Base-by-base conservation (phyloP, 1,139 yeast species). In the Yamadazyma triangularis region DNA sequence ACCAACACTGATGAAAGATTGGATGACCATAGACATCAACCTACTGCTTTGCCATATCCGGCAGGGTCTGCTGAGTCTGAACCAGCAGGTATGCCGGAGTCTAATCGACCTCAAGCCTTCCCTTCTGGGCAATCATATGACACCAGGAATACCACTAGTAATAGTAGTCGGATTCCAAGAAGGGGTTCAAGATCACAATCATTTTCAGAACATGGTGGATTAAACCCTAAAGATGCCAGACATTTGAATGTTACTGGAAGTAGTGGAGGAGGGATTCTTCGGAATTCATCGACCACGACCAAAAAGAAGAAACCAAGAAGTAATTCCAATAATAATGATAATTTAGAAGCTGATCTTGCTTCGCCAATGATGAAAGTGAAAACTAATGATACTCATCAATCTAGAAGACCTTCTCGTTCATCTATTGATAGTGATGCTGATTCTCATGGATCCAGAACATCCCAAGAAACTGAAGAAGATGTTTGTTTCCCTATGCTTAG, bases 401-500 rank as follows among this genome's bases (percentile, higher is more conserved):
- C 52, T 33, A 47, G 70, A 38, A 47, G 72, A 40, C 53, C 66
- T 20, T 48, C 65, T 4, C 48, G 60, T 27, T 52, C 67, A 2
- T 60, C 68, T 4, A 57, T 67, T 20, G 86, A 79, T 46, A 72
- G 78, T 40, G 89, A 81, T 41, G 73, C 71, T 9, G 83, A 75
- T 45, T 81, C 89, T 2, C 84, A 77, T 45, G 85, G 79, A 2
- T 78, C 85, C 8, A 67, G 87, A 41, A 73, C 79, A 14, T 78
- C 87, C 2, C 87, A 82, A 47, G 94, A 84, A 51, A 87, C 96
- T 0, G 97, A 89, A 51, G 96, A 89, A 53, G 97, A 91, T 70
- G 98, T 91, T 27, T 91, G 97, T 66, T 88, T 89, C 61, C 97
- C 98, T 2, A 83, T 87, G 86, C 67, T 79, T 31, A 78, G 86